Base-by-base conservation (phyloP, 495 filamentous ascomycete species). In the Amniculicola lignicola region DNA sequence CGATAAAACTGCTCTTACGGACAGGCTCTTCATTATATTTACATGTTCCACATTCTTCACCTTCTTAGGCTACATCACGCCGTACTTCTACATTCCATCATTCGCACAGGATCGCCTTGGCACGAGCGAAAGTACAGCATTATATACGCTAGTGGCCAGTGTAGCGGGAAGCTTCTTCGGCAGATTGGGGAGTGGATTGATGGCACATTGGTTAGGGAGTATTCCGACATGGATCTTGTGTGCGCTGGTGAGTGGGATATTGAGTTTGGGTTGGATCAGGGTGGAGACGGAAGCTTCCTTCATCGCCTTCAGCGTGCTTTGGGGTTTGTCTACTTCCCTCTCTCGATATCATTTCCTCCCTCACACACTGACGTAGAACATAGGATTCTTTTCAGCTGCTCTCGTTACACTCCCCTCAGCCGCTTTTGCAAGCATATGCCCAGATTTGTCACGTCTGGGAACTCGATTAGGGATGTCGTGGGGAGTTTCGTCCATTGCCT, bases 381-480 rank as follows among this genome's bases (percentile, higher is more conserved):
- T n/a, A 60, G 61, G 56, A 7, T 64, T 64, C 39, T 39, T 61
- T 29, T 60, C 56, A 3, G 61, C 56, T 3, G 57, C 38, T 19
- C 47, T 64, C 36, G 61, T 64, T n/a, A 60, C 61, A 9, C 47
- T 64, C 0, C 61, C 61, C 12, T 47, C 55, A 11, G 38, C 61
- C 19, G 47, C 57, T 7, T 60, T 64, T 22, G 55, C 61, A 16
- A 53, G 24, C 23, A 57, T 64, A 41, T 57, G 51, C 40, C 56
- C 61, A 1, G 57, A 64, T 31, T 52, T 61, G 18, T 47, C 45
- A 1, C 51, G 39, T 6, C 48, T 60, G 0, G 61, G 61, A 24
- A 64, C 61, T 21, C 56, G 61, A 36, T 27, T 64, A 4, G 61
- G 61, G 6, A 64, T 64, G 61, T 60, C 61, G 24, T 64, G 57